These are phyloP conservation scores for Larix kaempferi DNA, from an alignment of 75 land plant genomes.

Conservation along the genomic window DNA sequence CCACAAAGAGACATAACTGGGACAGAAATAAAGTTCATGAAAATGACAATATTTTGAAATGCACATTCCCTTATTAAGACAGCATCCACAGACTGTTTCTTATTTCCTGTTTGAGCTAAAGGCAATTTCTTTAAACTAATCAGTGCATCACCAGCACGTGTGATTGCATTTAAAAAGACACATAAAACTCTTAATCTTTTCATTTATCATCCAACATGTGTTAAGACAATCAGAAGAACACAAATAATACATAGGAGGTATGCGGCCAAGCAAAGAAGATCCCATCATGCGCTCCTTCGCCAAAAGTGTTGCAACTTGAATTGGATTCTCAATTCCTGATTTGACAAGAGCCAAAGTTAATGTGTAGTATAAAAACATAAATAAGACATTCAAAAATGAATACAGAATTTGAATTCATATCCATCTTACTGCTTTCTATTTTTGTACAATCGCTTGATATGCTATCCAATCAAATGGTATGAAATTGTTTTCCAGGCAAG, in stretches of 20 bases:
- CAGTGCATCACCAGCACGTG: too few species aligned
- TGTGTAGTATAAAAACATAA: neutral
- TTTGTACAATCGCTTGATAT: neutral
- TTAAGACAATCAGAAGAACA: neutral
- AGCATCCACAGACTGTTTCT: neutral
- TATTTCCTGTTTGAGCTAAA: neutral
- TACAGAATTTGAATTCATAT: neutral
- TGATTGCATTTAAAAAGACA: neutral
- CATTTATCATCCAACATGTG: neutral
- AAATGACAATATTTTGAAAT: neutral
- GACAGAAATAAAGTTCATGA: too few species aligned
- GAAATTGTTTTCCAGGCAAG: conserved; percentile 3
- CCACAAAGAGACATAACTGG: too few species aligned
- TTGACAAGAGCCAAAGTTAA: conserved; percentile 24
- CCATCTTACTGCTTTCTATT: neutral
- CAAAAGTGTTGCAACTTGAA: conserved; percentile 74
- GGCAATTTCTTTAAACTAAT: neutral
- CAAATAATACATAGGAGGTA: conserved; percentile 77
- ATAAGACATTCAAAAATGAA: neutral
- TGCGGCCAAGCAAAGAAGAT: conserved; percentile 71
- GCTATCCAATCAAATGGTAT: neutral
- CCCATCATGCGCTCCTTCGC: conserved; percentile 72
- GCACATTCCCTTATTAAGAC: neutral
- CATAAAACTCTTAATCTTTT: neutral
- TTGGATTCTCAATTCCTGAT: conserved; percentile 89